Base-by-base conservation (phyloP, 2,329 filamentous ascomycete genomes). In the Talaromyces sp. region DNA sequence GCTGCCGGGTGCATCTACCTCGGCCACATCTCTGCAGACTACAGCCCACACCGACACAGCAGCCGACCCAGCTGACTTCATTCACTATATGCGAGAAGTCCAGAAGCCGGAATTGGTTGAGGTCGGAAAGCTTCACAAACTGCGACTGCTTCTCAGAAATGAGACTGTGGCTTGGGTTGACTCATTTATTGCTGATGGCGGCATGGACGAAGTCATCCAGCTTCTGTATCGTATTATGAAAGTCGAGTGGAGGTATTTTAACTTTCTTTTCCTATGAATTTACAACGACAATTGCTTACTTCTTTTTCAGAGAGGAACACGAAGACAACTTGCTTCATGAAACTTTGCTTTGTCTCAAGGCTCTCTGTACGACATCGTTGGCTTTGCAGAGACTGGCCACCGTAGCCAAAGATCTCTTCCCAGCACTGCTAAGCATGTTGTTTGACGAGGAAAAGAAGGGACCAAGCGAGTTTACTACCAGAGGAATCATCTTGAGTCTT, bases 381-480 rank as follows among this genome's bases (percentile, higher is more conserved):
- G 95, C 92, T 1, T 82, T 97, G 69, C 86, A 90, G 66, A 90
- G 94, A 71, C 85, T 99, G 7, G 85, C 90, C 66, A 86, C 87
- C 9, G 91, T 96, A 61, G 91, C 96, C 67, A 81, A 82, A 5
- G 88, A 89, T 0, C 82, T 99, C 8, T 97, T 98, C 70, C 92
- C 94, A 1, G 90, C 91, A 30, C 80, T 99, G 54, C 78, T 98
- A 54, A 85, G 86, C 62, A 92, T 98, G 89, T 82, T 98, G 47
- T 98, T 98, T 70, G 93, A 97, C 70, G 91, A 96, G n/a, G 94
- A 98, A 73, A 96, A 93, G 80, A 98, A 98, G 75, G 95, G 95
- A 0, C 95, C 95, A 0, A 96, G 91, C 79, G 95, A 99, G 75
- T 99, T 96, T 74, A 95, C 90, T 4, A 98, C 95, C 12, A 88